A percentile compares a stretch with the other conserved stretches of the same genome.
phyloP scores from a whole-genome alignment of 2,329 filamentous ascomycete genomes.

The Daldinia eschscholtzii region DNA sequence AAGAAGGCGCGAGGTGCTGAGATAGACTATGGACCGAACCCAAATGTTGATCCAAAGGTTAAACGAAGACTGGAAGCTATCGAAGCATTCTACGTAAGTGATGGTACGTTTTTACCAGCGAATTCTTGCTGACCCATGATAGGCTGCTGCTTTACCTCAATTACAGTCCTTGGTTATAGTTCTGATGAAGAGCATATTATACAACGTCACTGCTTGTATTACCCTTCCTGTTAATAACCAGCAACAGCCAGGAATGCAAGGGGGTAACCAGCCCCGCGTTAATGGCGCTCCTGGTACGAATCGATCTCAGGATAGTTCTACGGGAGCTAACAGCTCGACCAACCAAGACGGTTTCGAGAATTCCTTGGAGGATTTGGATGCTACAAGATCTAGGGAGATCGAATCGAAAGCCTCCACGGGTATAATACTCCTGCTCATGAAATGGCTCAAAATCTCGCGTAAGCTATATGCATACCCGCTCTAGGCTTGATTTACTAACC shows the following conservation, averaged over 20 bases:
- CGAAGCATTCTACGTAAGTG: conserved; percentile 86
- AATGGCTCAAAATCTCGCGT: conserved; percentile 98
- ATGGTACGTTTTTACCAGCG: conserved; percentile 10
- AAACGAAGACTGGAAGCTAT: conserved; percentile 79
- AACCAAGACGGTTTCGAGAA: conserved; percentile 60
- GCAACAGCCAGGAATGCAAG: conserved; percentile 59
- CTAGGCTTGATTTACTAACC: conserved; percentile 37
- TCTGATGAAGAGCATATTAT: conserved; percentile 86
- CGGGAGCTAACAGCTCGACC: conserved; percentile 51
- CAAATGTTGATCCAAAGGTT: conserved; percentile 64
- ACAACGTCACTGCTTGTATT: conserved; percentile 88
- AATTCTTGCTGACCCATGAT: conserved; percentile 49
- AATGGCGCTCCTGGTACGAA: conserved; percentile 56
- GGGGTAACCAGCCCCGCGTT: conserved; percentile 56
- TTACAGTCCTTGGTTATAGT: conserved; percentile 95
- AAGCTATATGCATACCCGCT: conserved; percentile 56
- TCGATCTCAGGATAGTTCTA: conserved; percentile 50
- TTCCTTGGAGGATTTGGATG: conserved; percentile 82
- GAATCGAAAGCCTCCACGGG: conserved; percentile 93
- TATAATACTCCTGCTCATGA: conserved; percentile 85
- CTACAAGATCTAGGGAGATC: conserved; percentile 85
- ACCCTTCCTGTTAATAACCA: conserved; percentile 66
- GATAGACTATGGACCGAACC: conserved; percentile 65
- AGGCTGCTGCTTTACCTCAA: conserved; percentile 83
- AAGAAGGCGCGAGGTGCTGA: conserved; percentile 58